Evolutionary conservation across 2,329 filamentous ascomycete species (phyloP).

Genomic region (Arthrobotrys sinensis): DNA sequence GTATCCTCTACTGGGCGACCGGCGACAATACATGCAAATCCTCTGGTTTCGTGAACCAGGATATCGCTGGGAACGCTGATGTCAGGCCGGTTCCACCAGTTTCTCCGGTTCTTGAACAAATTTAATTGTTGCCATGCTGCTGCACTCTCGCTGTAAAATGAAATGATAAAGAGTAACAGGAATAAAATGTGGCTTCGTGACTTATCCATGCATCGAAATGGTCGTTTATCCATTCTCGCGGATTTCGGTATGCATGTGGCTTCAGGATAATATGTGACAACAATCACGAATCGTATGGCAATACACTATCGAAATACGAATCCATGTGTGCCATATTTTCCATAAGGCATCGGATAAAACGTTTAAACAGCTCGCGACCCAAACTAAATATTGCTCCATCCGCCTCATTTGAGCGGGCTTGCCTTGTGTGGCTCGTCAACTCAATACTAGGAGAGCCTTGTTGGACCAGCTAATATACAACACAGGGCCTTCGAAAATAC

Average conservation of each 20-base stretch:
- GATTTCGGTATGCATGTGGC: background rate
- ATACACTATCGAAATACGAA: background rate
- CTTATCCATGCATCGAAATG: background rate
- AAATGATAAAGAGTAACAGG: background rate
- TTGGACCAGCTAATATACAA: too few relatives aligned
- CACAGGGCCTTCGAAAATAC: too few relatives aligned
- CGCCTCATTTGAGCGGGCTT: too few relatives aligned
- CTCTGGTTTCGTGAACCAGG: background rate
- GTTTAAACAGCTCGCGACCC: background rate
- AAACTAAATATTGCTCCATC: too few relatives aligned
- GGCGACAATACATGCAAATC: background rate
- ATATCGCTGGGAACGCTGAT: background rate
- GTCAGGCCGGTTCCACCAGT: conserved; percentile 28
- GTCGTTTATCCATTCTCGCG: background rate
- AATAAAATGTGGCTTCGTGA: background rate
- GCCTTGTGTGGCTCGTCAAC: too few relatives aligned
- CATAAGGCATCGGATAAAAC: background rate
- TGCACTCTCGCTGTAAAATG: background rate
- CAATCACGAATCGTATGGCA: too few relatives aligned
- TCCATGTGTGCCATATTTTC: background rate
- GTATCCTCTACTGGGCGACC: background rate
- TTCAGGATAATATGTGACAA: too few relatives aligned
- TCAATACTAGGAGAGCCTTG: too few relatives aligned
- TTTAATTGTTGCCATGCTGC: conserved; percentile 43
- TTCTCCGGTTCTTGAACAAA: conserved; percentile 1